Base-by-base conservation (phyloP, 139 green algal genomes). In the Pseudopediastrum boryanum region DNA sequence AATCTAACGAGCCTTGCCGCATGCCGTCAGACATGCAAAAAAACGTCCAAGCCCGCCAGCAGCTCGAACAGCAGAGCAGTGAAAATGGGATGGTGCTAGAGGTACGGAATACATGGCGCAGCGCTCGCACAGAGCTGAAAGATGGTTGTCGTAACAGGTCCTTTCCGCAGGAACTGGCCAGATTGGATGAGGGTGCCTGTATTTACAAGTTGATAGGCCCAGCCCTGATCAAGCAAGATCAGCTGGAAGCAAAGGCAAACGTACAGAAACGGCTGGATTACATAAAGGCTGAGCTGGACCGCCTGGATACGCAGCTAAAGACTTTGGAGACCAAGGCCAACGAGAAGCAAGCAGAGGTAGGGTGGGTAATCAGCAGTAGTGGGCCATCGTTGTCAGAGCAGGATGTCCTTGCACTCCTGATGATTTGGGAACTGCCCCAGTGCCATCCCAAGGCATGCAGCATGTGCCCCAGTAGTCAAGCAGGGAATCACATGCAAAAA, bases 191-290 rank as follows among this genome's bases (percentile, higher is more conserved):
- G 1, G 92, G 85, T 23, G 84, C 89, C 0, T 90, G 84, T 21
- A 92, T 98, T 19, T 98, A 90, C 88, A 98, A 97, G 88, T 84
- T 94, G 33, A 92, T 98, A 5, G 94, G 94, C 2, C 94, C 94
- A 0, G 93, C 90, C 7, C 83, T 98, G 67, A 85, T 97, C 58
- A 92, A 90, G 72, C 93, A 97, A 77, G 94, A 98, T 69, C 75
- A 90, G 12, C 62, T 94, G 35, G 94, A 98, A 77, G 94, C 94
- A 2, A 91, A 89, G 59, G 81, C 92, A 4, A 98, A 98, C 79
- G 94, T 98, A 35, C 66, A 46, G 9, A 98, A 97, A 79, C 92
- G 94, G n/a, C 78, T 98, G 58, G 92, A 97, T 50, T 95, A 92
- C 84, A 98, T 92, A 39, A 86, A 83, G 35, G 82, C 68, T 10